Conservation (phyloP, 2,329 filamentous ascomycete species). For the Chrysosporium queenslandicum region DNA sequence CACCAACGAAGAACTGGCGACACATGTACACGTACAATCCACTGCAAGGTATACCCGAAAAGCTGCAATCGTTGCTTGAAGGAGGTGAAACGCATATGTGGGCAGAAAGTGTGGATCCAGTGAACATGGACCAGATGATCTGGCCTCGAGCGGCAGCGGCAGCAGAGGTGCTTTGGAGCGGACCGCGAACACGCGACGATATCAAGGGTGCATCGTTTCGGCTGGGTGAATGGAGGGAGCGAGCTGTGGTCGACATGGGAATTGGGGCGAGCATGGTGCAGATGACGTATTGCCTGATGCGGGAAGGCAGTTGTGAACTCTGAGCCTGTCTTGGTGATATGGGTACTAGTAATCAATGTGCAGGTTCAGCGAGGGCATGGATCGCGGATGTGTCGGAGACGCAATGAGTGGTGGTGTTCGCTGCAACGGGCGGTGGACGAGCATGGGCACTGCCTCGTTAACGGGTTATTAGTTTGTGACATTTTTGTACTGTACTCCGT, state of each 20-base stretch:
- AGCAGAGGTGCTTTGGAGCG: slow-evolving; percentile 73
- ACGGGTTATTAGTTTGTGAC: no score
- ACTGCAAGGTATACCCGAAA: slow-evolving; percentile 49
- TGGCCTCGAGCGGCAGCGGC: slow-evolving; percentile 70
- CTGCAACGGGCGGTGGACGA: no score
- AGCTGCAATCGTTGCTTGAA: slow-evolving; percentile 57
- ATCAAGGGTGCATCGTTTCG: slow-evolving; percentile 54
- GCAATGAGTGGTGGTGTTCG: no score
- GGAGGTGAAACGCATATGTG: slow-evolving; percentile 77
- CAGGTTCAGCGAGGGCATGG: no score
- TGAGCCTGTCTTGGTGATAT: not conserved
- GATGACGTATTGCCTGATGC: slow-evolving; percentile 57
- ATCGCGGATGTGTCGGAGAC: no score
- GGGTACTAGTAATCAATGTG: no score
- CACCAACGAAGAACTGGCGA: slow-evolving; percentile 70
- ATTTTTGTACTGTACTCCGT: no score
- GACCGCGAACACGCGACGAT: slow-evolving; percentile 32
- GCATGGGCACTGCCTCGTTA: no score
- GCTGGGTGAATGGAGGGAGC: slow-evolving; percentile 65
- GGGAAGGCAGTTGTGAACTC: slow-evolving; percentile 16
- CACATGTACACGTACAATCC: slow-evolving; percentile 75
- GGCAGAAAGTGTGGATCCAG: slow-evolving; percentile 65
- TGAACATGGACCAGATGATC: slow-evolving; percentile 63
- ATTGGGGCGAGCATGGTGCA: slow-evolving; percentile 56
- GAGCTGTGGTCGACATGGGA: slow-evolving; percentile 55